phyloP scores from a whole-genome alignment of 305 asterid genomes.

The Plantago coronopus region DNA sequence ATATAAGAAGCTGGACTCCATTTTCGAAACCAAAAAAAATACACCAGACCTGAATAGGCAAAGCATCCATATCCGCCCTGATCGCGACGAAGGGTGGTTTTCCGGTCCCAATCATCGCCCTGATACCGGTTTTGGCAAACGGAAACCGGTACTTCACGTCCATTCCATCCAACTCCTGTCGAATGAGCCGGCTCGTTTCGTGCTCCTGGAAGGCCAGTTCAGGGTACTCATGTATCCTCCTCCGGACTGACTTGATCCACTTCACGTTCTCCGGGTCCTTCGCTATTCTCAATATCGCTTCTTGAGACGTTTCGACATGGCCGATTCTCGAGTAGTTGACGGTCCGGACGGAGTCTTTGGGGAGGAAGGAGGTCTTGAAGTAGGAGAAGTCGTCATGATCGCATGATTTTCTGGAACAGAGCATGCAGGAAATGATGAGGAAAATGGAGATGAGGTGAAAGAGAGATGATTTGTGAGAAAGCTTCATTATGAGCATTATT shows the following conservation, averaged over 20 bases:
- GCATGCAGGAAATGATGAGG: slow-evolving; percentile 25
- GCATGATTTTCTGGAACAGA: slow-evolving; percentile 15
- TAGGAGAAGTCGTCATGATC: slow-evolving; percentile 35
- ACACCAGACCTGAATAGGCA: slow-evolving; percentile 89
- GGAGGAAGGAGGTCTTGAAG: slow-evolving; percentile 27
- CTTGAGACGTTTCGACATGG: slow-evolving; percentile 35
- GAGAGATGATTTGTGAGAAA: slow-evolving; percentile 12
- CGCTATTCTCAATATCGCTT: slow-evolving; percentile 46
- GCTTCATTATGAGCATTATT: slow-evolving; percentile 18
- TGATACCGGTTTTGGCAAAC: slow-evolving; percentile 67
- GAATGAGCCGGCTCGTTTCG: slow-evolving; percentile 61
- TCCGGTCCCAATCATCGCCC: slow-evolving; percentile 77
- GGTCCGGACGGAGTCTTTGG: too few relatives aligned
- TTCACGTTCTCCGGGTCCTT: slow-evolving; percentile 30
- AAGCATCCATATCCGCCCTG: slow-evolving; percentile 96
- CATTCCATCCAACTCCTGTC: slow-evolving; percentile 60
- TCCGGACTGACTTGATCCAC: slow-evolving; percentile 62
- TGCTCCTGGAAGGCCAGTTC: slow-evolving; percentile 81
- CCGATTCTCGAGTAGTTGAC: not conserved
- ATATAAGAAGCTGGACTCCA: too few relatives aligned
- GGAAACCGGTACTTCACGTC: slow-evolving; percentile 57
- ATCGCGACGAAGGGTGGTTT: slow-evolving; percentile 77
- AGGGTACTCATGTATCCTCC: slow-evolving; percentile 74
- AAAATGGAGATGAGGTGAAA: slow-evolving; percentile 14
- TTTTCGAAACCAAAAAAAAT: too few relatives aligned